These are phyloP conservation scores for Solanum verrucosum DNA, from an alignment of 257 asterid genomes.

Conservation along the genomic window DNA sequence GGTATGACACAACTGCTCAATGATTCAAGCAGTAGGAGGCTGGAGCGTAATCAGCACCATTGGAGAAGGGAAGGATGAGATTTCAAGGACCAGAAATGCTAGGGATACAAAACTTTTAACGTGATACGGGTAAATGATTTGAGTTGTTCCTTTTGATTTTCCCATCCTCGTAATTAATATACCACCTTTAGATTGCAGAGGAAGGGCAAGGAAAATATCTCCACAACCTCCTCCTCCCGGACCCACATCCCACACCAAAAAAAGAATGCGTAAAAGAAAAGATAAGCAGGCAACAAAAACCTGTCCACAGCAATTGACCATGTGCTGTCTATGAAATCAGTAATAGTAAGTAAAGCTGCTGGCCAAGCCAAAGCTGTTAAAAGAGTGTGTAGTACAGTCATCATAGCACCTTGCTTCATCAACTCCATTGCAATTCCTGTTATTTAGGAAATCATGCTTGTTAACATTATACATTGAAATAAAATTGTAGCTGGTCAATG, in stretches of 20 bases:
- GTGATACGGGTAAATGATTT: neutral
- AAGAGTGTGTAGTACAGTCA: constrained; percentile 77
- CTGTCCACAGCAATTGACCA: constrained; percentile 93
- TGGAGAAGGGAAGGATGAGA: neutral
- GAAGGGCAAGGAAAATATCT: neutral
- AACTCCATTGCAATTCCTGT: constrained; percentile 67
- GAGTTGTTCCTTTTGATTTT: neutral
- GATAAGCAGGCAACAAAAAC: constrained; percentile 16
- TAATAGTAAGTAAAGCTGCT: constrained; percentile 54
- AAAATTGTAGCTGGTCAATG: neutral
- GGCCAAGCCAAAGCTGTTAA: constrained; percentile 94
- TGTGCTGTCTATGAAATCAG: constrained; percentile 83
- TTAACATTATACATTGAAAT: neutral
- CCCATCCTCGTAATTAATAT: neutral
- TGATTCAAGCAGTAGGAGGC: neutral
- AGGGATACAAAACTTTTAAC: neutral
- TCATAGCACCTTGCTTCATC: constrained; percentile 94
- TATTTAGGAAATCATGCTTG: neutral
- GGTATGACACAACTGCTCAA: neutral
- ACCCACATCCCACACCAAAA: neutral
- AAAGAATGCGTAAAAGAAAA: neutral
- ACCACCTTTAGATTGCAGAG: neutral
- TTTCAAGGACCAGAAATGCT: neutral
- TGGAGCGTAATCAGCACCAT: neutral
- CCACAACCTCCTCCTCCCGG: neutral